Conservation (phyloP, 768 basidiomycete genomes). For the Pleurotus tuber-regium region DNA sequence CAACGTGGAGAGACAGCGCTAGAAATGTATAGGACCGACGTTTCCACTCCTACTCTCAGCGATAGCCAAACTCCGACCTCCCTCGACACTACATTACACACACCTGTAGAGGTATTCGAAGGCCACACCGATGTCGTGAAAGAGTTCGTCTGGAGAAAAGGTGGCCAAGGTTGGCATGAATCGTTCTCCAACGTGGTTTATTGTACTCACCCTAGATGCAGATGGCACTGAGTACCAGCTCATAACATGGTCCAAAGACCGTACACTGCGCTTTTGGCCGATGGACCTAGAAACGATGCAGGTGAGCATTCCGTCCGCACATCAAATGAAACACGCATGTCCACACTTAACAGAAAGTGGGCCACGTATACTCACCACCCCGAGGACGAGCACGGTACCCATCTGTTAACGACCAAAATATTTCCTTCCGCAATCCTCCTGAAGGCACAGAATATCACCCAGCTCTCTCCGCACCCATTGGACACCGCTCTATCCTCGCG, state of each 20-base stretch:
- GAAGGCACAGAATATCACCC: conserved; percentile 34
- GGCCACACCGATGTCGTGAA: conserved; percentile 94
- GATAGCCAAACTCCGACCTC: conserved; percentile 16
- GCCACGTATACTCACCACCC: conserved; percentile 31
- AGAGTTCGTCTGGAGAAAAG: conserved; percentile 94
- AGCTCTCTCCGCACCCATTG: conserved; percentile 64
- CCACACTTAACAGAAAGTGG: conserved; percentile 42
- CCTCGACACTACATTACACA: conserved; percentile 17
- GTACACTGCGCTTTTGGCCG: conserved; percentile 90
- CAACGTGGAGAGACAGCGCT: conserved; percentile 83
- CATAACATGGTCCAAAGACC: conserved; percentile 80
- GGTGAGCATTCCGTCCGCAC: conserved; percentile 32
- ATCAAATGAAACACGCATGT: background rate
- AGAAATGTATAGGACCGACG: conserved; percentile 71
- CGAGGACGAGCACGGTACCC: conserved; percentile 30
- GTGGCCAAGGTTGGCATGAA: conserved; percentile 44
- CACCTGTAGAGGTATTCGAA: conserved; percentile 72
- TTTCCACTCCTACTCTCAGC: conserved; percentile 8
- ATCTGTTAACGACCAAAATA: conserved; percentile 19
- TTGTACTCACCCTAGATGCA: too few relatives aligned
- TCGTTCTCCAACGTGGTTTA: too few relatives aligned
- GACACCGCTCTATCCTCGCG: conserved; percentile 63
- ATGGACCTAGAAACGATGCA: conserved; percentile 68
- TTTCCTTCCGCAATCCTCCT: conserved; percentile 61
- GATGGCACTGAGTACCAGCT: conserved; percentile 54